A percentile compares a stretch with the other conserved stretches of the same genome.
These are phyloP conservation scores for Candida sanyaensis DNA, from an alignment of 1,139 yeast genomes.

Conservation along the genomic window DNA sequence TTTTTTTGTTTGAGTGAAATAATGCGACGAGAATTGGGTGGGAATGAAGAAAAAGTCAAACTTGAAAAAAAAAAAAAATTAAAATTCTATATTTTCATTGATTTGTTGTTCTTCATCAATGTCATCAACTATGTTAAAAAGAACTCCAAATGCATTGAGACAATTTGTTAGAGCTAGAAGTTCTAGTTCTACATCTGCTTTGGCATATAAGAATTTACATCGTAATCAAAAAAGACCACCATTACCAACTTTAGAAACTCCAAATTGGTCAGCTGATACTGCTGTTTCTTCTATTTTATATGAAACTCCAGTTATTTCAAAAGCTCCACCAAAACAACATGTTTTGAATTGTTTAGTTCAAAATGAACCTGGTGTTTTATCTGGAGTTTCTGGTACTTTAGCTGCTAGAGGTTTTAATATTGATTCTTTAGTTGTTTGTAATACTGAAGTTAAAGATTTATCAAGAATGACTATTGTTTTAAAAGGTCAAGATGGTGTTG, in stretches of 20 bases:
- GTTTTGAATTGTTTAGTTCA: constrained; percentile 96
- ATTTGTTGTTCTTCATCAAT: not conserved
- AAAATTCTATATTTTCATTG: too few species aligned
- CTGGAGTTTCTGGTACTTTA: constrained; percentile 89
- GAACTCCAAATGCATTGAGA: constrained; percentile 11
- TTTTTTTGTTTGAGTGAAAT: not conserved
- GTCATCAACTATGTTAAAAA: constrained; percentile 12
- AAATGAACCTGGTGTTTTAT: constrained; percentile 97
- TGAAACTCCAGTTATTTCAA: constrained; percentile 83
- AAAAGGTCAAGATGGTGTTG: constrained; percentile 92
- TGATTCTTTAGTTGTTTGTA: constrained; percentile 94
- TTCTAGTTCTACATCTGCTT: constrained; percentile 82
- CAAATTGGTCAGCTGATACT: constrained; percentile 92
- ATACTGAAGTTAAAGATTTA: constrained; percentile 92
- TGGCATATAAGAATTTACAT: constrained; percentile 91
- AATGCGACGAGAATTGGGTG: not conserved
- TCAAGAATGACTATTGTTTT: constrained; percentile 96
- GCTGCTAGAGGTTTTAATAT: constrained; percentile 99
- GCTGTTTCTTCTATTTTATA: constrained; percentile 94
- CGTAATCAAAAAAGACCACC: constrained; percentile 87
- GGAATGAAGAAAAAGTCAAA: not conserved
- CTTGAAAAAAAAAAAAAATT: not conserved
- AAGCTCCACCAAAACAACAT: constrained; percentile 74
- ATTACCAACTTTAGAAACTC: constrained; percentile 92
- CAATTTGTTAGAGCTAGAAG: constrained; percentile 26